Evolutionary conservation across 179 eudicot genomes (phyloP), one percentile per base, ranked within the genome.

Genomic region (Gypsophila paniculata): DNA sequence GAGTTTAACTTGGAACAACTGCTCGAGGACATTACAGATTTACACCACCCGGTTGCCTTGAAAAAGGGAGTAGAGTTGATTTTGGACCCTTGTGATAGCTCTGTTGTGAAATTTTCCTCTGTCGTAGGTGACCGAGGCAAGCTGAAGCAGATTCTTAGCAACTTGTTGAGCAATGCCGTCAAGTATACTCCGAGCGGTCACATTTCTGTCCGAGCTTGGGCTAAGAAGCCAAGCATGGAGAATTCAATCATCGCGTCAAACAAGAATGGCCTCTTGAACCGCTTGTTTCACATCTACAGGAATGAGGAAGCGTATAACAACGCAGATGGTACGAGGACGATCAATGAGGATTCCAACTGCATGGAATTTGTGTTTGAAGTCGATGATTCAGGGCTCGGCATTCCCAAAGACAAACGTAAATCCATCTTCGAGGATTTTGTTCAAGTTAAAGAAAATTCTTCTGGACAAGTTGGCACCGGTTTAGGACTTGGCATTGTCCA

Each of bases 401-500:
- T 94, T n/a, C 97, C 97, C 9, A 88, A 81, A 66, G 97, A 94
- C 55, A 88, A 87, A 72, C 80, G 81, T 38, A 74, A 76, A 29
- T 72, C 74, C 4, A 88, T 94, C n/a, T 89, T 94, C 71, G 97
- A 94, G 73, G 85, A 94, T 72, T 94, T 88, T 74, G 91, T 88
- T 71, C 99, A 94, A 72, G 88, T 94, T 12, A 88, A 86, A 69
- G 96, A 86, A 54, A 82, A 81, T 17, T 83, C 85, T 29, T 68
- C 29, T 13, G 87, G 80, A 44, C 83, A 75, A 14, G 85, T 79
- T 80, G 99, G 99, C 77, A 91, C 97, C 12, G 99, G 99, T 48
- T 82, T 94, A 61, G 99, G 99, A n/a, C 92, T 93, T 22, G 97
- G 96, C 38, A 93, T 89, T 57, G 98, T 93, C 68, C 98, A 91